These are phyloP conservation scores for Colletotrichum karsti DNA, from an alignment of 2,329 filamentous ascomycete genomes.

Conservation along the genomic window DNA sequence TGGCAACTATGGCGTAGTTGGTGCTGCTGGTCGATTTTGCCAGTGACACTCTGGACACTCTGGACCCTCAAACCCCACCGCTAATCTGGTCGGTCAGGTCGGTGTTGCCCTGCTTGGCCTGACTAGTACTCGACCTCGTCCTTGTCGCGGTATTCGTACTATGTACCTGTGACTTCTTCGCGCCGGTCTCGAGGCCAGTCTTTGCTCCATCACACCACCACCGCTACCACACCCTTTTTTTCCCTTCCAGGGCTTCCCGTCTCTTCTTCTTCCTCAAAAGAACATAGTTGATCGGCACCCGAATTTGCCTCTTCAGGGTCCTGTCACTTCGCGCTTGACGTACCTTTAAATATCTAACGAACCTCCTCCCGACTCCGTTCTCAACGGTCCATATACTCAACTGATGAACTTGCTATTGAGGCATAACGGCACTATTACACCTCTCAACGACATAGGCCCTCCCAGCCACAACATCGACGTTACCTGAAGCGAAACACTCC, in stretches of 20 bases:
- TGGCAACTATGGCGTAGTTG: constrained; percentile 25
- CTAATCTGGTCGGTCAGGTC: constrained; percentile 19
- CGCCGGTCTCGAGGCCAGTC: constrained; percentile 2
- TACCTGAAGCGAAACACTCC: constrained; percentile 12
- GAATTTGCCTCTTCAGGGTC: constrained; percentile 19
- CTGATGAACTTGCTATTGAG: constrained; percentile 54
- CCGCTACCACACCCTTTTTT: constrained; percentile 11
- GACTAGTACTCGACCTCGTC: background rate
- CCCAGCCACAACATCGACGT: constrained; percentile 21
- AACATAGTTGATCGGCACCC: constrained; percentile 16
- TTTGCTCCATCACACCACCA: constrained; percentile 27
- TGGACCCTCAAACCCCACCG: constrained; percentile 12
- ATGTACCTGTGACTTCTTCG: constrained; percentile 20
- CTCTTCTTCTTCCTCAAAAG: constrained; percentile 24
- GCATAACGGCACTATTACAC: constrained; percentile 28
- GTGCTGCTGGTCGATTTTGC: background rate
- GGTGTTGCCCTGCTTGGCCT: constrained; percentile 3
- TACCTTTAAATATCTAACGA: constrained; percentile 21
- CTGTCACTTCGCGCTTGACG: constrained; percentile 20
- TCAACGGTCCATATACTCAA: background rate
- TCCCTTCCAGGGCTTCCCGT: constrained; percentile 21
- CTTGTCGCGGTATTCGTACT: background rate
- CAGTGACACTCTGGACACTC: background rate
- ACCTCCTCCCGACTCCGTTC: constrained; percentile 18
- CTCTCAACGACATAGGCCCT: constrained; percentile 35